These are phyloP conservation scores for Straminergon stramineum DNA, from an alignment of 225 moss, liverwort and hornwort species.

Conservation along the genomic window DNA sequence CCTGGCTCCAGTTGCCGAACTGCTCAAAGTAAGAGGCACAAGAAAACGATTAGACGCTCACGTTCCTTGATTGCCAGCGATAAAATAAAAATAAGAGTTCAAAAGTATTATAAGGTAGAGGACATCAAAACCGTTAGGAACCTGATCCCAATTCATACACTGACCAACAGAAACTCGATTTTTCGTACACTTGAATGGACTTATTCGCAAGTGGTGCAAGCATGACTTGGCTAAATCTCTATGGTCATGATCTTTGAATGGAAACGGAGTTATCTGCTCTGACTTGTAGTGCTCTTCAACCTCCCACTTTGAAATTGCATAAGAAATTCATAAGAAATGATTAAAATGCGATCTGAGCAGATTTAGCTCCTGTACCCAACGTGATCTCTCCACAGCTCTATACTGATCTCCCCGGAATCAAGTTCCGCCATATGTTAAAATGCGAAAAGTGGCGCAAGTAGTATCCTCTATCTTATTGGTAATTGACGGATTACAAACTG, in stretches of 20 bases:
- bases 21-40: conserved; percentile 11
- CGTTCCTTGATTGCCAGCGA: background rate
- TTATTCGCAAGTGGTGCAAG: background rate
- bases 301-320: background rate
- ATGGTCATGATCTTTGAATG: no score
- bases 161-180: background rate
- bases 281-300: background rate
- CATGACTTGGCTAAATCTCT: background rate
- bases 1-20: conserved; percentile 73
- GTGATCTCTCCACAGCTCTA: background rate
- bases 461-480: background rate
- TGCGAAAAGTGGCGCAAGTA: background rate
- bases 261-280: background rate
- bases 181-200: background rate
- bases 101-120: background rate
- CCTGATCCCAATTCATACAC: background rate
- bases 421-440: background rate
- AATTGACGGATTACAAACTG: background rate
- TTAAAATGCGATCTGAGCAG: background rate
- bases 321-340: background rate
- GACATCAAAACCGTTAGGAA: background rate
- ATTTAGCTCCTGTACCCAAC: background rate
- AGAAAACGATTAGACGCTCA: background rate
- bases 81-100: background rate
- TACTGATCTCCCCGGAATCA: background rate